phyloP scores from a whole-genome alignment of 2,329 filamentous ascomycete species.

The Ophiostoma piceae region DNA sequence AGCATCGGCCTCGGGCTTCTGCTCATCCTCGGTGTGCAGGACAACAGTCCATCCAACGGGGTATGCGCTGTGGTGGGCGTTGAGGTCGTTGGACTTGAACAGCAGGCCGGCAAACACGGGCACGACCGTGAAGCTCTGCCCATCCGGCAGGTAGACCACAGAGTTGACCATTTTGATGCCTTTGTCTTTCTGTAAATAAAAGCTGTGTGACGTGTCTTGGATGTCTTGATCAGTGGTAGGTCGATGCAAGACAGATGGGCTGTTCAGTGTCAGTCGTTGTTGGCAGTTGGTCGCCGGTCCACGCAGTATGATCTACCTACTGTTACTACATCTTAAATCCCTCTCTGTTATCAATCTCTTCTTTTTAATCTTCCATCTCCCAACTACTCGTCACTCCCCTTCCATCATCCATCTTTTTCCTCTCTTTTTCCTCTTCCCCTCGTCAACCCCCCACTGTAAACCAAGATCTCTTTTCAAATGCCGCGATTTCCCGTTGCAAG shows the following conservation, averaged over 20 bases:
- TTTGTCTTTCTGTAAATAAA: too few relatives aligned
- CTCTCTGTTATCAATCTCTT: constrained; percentile 10
- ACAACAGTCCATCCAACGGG: constrained; percentile 88
- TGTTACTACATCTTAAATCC: background rate
- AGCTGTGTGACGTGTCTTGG: background rate
- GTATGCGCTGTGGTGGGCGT: constrained; percentile 62
- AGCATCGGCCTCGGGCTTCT: constrained; percentile 17
- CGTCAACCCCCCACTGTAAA: constrained; percentile 1
- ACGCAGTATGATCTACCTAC: background rate
- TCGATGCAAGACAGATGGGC: background rate
- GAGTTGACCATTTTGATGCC: constrained; percentile 32
- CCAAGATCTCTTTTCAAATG: background rate
- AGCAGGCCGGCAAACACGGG: constrained; percentile 88
- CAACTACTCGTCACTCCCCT: background rate
- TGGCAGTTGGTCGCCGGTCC: background rate
- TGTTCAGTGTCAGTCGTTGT: background rate
- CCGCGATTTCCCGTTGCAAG: background rate
- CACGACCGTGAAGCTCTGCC: constrained; percentile 72
- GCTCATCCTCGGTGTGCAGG: constrained; percentile 60
- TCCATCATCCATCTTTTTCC: background rate
- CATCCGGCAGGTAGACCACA: constrained; percentile 73
- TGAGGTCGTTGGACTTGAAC: constrained; percentile 78
- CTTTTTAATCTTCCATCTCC: background rate
- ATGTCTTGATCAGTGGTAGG: background rate
- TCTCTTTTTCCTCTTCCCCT: background rate